Evolutionary conservation across 768 basidiomycete species (phyloP).

Genomic region (Pulveroboletus frians): DNA sequence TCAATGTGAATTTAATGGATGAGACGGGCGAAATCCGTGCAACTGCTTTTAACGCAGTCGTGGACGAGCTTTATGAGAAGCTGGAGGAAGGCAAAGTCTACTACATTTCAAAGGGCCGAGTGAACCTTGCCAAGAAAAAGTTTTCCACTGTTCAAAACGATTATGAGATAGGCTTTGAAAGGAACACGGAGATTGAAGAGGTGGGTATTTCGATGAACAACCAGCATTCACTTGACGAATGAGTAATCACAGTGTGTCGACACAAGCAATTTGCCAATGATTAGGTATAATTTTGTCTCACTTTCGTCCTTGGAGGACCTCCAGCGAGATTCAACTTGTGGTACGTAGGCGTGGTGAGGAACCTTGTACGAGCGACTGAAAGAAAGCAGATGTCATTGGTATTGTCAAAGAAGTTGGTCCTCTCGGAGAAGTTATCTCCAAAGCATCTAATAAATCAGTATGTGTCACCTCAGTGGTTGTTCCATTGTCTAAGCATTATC

Average conservation of each 20-base stretch:
- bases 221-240: constrained; percentile 4
- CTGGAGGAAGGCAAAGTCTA: constrained; percentile 92
- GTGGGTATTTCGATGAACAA: constrained; percentile 35
- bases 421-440: constrained; percentile 67
- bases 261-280: constrained; percentile 63
- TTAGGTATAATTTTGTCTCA: constrained; percentile 78
- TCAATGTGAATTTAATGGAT: constrained; percentile 91
- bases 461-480: not conserved
- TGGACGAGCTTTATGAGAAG: constrained; percentile 77
- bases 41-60: constrained; percentile 85
- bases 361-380: not conserved
- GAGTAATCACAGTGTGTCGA: constrained; percentile 66
- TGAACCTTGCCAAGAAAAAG: constrained; percentile 96
- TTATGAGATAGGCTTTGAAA: constrained; percentile 87
- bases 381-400: constrained; percentile 71
- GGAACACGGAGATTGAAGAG: constrained; percentile 79
- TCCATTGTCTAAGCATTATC: constrained; percentile 1
- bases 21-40: constrained; percentile 89
- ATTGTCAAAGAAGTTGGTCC: constrained; percentile 76
- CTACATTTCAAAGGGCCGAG: constrained; percentile 82
- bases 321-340: constrained; percentile 78
- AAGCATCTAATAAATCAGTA: constrained; percentile 61
- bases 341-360: constrained; percentile 39
- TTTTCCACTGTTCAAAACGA: constrained; percentile 88
- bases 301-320: constrained; percentile 58